Evolutionary conservation across 1,139 yeast genomes (phyloP), one percentile per base, ranked within the genome.

Genomic region (Meyerozyma athensensis): DNA sequence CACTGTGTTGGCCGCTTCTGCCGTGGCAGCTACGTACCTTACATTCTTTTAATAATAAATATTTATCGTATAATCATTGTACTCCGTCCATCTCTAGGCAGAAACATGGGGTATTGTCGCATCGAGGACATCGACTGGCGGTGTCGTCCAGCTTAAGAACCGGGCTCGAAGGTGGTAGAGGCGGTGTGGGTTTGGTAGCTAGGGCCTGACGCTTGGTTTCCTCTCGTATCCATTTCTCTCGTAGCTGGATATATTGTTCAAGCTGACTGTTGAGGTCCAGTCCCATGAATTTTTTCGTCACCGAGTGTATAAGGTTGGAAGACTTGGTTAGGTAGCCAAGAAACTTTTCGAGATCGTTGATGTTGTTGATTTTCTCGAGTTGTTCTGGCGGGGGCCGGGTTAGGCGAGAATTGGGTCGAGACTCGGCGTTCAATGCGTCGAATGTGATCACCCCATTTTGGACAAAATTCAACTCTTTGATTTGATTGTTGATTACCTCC

Each of bases 1-100:
- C 63, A 68, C 77, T 37, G 96, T 89, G 20, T 61, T 89, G 46
- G 97, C 81, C 26, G 68, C 77, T 50, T 69, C 95, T 36, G 84
- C 82, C 20, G 52, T 83, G 38, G 55, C 80, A 21, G 87, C 95
- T 37, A 53, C 86, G 22, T 75, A 66, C 59, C 67, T 77, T 47
- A 58, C 76, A 39, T 72, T 70, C 60, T 65, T 64, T 9, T 20
- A 22, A 16, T n/a, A 33, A 34, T 26, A 26, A 26, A 30, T 35
- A 35, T 19, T 17, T 46, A 46, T 4, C 47, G 44, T 20, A 38
- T 38, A n/a, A 43, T 38, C 30, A 36, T 34, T 26, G 8, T 26
- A 12, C 16, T 33, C 36, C 36, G 13, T 45, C 50, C 1, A 67
- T 58, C 43, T 61, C 74, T 36, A 66, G 52, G 46, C 75, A 69